These are phyloP conservation scores for Fusarium algeriense DNA, from an alignment of 2,329 filamentous ascomycete genomes.

Conservation along the genomic window DNA sequence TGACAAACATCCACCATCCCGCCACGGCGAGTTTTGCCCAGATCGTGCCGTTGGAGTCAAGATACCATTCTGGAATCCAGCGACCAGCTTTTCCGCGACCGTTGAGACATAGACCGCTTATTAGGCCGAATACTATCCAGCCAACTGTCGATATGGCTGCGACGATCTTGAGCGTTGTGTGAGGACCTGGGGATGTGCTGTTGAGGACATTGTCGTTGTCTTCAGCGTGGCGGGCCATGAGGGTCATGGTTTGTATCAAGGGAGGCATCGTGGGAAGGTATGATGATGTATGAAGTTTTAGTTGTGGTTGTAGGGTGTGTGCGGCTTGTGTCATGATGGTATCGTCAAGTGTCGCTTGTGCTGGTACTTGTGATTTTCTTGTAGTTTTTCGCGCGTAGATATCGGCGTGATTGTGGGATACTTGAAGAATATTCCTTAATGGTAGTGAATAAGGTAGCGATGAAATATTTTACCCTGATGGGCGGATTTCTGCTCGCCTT, in stretches of 20 bases:
- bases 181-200: constrained; percentile 5
- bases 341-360: not conserved
- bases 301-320: not conserved
- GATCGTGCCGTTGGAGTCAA: constrained; percentile 41
- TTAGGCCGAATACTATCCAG: constrained; percentile 50
- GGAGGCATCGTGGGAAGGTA: fast-evolving
- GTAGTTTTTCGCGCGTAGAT: not conserved
- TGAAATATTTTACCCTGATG: not conserved
- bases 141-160: constrained; percentile 45
- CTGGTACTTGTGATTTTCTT: not conserved
- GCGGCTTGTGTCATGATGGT: not conserved
- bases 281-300: not conserved
- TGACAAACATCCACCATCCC: constrained; percentile 48
- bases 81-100: constrained; percentile 45
- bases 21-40: constrained; percentile 42
- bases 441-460: not conserved
- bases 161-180: constrained; percentile 41
- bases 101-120: constrained; percentile 51
- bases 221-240: not conserved
- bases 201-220: constrained; percentile 19
- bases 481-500: not conserved
- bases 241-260: not conserved
- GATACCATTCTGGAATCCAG: constrained; percentile 53
- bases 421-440: constrained; percentile 11
- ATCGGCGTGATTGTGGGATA: constrained; percentile 7